phyloP scores from a whole-genome alignment of 768 basidiomycete species.

The Mycena amicta region DNA sequence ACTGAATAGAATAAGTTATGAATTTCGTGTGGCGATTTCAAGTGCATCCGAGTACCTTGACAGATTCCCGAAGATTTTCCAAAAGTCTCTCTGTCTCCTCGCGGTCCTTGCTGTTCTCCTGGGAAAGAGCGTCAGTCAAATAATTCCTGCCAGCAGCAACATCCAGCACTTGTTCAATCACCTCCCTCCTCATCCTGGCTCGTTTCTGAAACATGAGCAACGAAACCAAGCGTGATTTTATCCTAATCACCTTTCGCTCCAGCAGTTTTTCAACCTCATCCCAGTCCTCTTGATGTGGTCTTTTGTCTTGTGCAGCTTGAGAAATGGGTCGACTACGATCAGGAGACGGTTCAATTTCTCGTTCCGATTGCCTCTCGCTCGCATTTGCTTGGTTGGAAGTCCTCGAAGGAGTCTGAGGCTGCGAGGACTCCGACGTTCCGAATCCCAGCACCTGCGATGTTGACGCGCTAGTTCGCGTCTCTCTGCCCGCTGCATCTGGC shows the following conservation, averaged over 20 bases:
- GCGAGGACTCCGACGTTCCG: background rate
- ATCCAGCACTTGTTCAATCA: background rate
- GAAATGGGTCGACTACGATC: too few relatives aligned
- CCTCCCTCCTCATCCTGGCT: background rate
- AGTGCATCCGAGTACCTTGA: background rate
- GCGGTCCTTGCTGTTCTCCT: background rate
- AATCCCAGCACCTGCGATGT: background rate
- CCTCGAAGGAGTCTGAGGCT: background rate
- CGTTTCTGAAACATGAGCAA: background rate
- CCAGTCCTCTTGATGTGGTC: background rate
- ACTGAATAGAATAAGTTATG: background rate
- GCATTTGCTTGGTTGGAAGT: background rate
- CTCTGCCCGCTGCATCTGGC: background rate
- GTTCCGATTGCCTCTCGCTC: background rate
- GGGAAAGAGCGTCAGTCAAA: background rate
- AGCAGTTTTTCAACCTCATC: background rate
- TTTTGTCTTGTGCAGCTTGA: background rate
- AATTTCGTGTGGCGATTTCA: background rate
- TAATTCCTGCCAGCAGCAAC: background rate
- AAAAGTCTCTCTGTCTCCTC: background rate
- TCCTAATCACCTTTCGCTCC: background rate
- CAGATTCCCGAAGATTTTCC: background rate
- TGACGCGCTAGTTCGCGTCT: background rate
- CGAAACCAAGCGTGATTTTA: background rate
- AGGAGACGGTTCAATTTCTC: background rate